phyloP scores from a whole-genome alignment of 768 basidiomycete genomes.

The Rhodotorula toruloides region DNA sequence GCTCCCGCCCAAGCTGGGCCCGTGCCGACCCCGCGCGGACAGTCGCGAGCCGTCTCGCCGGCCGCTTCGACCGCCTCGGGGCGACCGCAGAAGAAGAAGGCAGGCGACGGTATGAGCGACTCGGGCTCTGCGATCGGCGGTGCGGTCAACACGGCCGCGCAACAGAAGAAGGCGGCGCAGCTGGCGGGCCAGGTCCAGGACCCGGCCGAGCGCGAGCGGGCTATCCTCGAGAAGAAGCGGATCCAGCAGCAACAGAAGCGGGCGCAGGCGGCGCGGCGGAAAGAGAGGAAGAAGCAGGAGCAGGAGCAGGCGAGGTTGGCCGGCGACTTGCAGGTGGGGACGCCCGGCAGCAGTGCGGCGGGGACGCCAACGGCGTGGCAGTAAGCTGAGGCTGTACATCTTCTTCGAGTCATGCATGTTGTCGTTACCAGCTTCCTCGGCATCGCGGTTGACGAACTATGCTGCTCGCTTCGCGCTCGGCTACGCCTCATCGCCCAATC shows the following conservation, averaged over 20 bases:
- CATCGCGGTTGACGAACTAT: not conserved
- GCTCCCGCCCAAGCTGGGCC: not conserved
- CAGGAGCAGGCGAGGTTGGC: not conserved
- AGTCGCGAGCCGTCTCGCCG: conserved; percentile 14
- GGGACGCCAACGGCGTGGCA: conserved; percentile 7
- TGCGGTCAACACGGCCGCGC: conserved; percentile 10
- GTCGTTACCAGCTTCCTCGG: too few species aligned
- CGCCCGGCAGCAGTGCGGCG: not conserved
- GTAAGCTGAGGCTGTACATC: not conserved
- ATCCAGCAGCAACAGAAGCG: not conserved
- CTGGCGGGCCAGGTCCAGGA: not conserved
- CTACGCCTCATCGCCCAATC: not conserved
- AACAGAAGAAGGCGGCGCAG: conserved; percentile 15
- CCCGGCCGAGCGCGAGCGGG: conserved; percentile 7
- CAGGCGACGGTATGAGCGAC: conserved; percentile 17
- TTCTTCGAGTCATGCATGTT: not conserved
- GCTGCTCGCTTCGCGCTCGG: not conserved
- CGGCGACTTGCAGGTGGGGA: conserved; percentile 8
- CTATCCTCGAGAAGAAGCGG: not conserved
- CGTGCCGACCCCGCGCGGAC: not conserved
- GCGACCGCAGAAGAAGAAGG: conserved; percentile 7
- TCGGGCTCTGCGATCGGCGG: conserved; percentile 11
- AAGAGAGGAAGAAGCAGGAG: conserved; percentile 1
- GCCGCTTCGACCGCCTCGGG: conserved; percentile 10
- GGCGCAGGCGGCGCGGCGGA: conserved; percentile 4